These are phyloP conservation scores for Ogataea methanolica DNA, from an alignment of 805 yeast genomes.

Conservation along the genomic window DNA sequence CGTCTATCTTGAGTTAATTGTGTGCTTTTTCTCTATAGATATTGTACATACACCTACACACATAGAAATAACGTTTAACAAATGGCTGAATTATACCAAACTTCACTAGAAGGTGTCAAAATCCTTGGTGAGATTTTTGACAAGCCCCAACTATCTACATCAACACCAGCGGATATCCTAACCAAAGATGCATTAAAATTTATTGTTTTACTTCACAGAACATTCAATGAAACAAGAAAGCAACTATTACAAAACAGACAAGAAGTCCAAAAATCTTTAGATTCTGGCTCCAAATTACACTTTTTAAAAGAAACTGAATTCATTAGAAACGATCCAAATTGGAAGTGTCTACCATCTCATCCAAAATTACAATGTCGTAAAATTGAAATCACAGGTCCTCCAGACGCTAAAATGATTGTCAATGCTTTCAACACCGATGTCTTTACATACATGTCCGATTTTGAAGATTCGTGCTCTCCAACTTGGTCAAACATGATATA, in stretches of 20 bases:
- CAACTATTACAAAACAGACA: constrained; percentile 59
- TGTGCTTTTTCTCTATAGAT: not conserved
- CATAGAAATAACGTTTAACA: not conserved
- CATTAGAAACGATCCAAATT: constrained; percentile 66
- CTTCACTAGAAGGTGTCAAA: constrained; percentile 45
- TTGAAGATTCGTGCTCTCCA: constrained; percentile 81
- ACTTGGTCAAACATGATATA: constrained; percentile 77
- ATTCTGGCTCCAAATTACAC: constrained; percentile 56
- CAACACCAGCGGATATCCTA: constrained; percentile 47
- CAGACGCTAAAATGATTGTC: constrained; percentile 78
- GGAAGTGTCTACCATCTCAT: constrained; percentile 73
- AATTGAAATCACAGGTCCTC: constrained; percentile 83
- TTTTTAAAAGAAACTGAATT: constrained; percentile 64
- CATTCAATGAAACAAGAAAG: constrained; percentile 60
- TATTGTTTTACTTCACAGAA: constrained; percentile 67
- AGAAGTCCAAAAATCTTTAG: constrained; percentile 54
- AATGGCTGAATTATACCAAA: constrained; percentile 25
- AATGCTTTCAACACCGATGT: constrained; percentile 77
- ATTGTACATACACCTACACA: not conserved
- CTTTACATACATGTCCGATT: constrained; percentile 82
- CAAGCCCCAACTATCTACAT: constrained; percentile 32
- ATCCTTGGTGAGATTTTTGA: constrained; percentile 44
- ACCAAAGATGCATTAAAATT: constrained; percentile 60
- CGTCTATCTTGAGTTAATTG: not conserved
- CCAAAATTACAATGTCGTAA: constrained; percentile 72